These are phyloP conservation scores for Nothophytophthora sp. DNA, from an alignment of 352 stramenopile genomes.

Conservation along the genomic window DNA sequence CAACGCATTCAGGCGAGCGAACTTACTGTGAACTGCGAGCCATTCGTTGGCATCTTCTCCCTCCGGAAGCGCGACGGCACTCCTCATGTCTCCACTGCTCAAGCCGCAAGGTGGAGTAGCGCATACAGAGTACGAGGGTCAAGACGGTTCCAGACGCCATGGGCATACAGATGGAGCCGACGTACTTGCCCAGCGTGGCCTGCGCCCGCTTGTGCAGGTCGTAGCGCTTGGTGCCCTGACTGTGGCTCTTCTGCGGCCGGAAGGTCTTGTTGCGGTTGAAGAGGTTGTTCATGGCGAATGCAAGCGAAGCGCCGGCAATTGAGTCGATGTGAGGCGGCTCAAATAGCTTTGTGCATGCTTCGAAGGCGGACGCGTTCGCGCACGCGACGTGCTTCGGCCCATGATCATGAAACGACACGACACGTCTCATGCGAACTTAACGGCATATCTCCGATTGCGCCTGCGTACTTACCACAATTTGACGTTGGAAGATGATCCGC, in stretches of 20 bases:
- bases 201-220: constrained; percentile 84
- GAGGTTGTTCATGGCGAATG: constrained; percentile 54
- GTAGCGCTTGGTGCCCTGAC: constrained; percentile 78
- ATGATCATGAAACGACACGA: no score
- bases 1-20: background rate
- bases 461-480: background rate
- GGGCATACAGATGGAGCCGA: constrained; percentile 6
- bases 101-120: background rate
- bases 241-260: constrained; percentile 85
- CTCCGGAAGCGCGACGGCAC: constrained; percentile 57
- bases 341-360: no score
- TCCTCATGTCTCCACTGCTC: constrained; percentile 65
- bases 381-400: no score
- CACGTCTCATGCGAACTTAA: constrained; percentile 4
- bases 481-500: constrained; percentile 41
- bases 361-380: no score
- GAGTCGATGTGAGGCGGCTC: background rate
- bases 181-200: constrained; percentile 79
- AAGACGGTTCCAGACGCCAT: no score
- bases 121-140: no score
- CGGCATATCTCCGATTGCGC: background rate
- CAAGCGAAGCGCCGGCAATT: constrained; percentile 3
- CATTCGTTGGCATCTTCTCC: constrained; percentile 92
- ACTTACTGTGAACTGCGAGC: constrained; percentile 90
- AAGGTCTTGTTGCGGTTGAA: constrained; percentile 89